Evolutionary conservation across 352 stramenopile species (phyloP), one percentile per base, ranked within the genome.

Genomic region (Aphanomyces cochlioides): DNA sequence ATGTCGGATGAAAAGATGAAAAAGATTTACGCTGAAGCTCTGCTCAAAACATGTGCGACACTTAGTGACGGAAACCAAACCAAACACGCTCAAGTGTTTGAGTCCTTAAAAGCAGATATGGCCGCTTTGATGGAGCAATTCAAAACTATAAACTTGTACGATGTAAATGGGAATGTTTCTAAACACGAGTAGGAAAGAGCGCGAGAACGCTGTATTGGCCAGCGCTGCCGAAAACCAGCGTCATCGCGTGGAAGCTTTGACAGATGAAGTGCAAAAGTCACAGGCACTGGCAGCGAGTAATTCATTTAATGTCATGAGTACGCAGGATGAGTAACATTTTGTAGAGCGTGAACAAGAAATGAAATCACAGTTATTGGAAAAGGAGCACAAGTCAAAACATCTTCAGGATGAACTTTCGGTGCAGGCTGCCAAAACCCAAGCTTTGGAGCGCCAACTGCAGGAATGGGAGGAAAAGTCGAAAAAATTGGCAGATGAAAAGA

Each of bases 1-100:
- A 85, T 82, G 28, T 81, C 73, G 13, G 83, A 92, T 17, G 77
- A 85, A 8, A 83, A 80, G 65, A 88, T 94, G 34, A 81, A 90
- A 15, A 74, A 78, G 2, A 58, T 87, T 2, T 92, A 92, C 66
- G 63, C 72, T 34, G 79, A 79, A 13, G 77, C 80, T 1, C 57
- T 94, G 34, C 84, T 90, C 69, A 77, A 85, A 28, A 76, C 85
- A 48, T 83, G 79, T 47, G 75, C 78, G 28, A 78, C 85, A 56
- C 90, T 93, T 54, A 69, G 80, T 88, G 45, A 83, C 77, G 43
- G 73, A 77, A 10, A 83, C 80, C 47, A 74, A 73, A 1, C 67
- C 89, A 38, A 80, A 79, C 28, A 82, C 90, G 19, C 82, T 79
- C 41, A 41, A 40, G n/a, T 61, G 7, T 3, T 61, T 3, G 28